A percentile compares a stretch with the other conserved stretches of the same genome.
Evolutionary conservation across 2,329 filamentous ascomycete species (phyloP).

Genomic region (Aspergillus ibericus): DNA sequence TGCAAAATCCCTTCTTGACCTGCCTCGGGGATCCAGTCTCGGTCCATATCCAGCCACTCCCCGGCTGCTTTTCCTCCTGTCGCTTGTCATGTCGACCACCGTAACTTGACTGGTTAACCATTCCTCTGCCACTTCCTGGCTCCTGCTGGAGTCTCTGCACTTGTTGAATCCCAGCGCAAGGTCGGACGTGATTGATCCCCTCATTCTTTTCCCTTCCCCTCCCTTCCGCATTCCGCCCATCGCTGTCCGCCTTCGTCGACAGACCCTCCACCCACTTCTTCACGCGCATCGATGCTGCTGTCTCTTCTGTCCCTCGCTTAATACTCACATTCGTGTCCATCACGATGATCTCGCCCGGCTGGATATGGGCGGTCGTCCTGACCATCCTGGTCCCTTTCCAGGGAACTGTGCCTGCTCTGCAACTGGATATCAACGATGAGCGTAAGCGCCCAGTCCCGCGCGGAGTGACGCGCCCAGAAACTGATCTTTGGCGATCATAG

Average conservation of each 20-base stretch:
- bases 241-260: neutral
- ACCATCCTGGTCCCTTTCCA: conserved; percentile 10
- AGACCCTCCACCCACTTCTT: neutral
- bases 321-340: neutral
- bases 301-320: neutral
- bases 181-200: neutral
- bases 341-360: conserved; percentile 6
- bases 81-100: neutral
- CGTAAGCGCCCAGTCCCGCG: conserved; percentile 7
- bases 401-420: conserved; percentile 14
- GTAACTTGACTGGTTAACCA: neutral
- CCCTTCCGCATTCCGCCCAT: neutral
- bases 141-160: neutral
- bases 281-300: conserved; percentile 2
- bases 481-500: conserved; percentile 15
- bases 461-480: neutral
- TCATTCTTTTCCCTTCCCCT: neutral
- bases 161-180: neutral
- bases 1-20: no score
- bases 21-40: neutral
- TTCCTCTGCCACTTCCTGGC: neutral
- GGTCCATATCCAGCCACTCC: neutral
- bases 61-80: neutral
- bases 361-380: conserved; percentile 11
- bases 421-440: conserved; percentile 24